Percentiles rank a stretch among this genome's conserved stretches.
Conservation (phyloP, 176 grass and related monocot genomes). For the Tillandsia fasciculata region DNA sequence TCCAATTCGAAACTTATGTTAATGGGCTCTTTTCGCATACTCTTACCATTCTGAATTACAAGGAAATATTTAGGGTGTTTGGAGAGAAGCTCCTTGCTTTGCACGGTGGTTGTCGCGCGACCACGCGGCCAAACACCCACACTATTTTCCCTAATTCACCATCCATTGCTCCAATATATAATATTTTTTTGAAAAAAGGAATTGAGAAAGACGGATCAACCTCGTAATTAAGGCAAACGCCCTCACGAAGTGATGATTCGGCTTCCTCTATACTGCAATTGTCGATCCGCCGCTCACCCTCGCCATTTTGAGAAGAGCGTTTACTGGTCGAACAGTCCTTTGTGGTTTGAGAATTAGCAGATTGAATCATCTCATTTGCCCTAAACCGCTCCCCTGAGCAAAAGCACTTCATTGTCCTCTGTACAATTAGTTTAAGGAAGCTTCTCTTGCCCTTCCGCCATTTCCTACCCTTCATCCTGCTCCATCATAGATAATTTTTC, state of each 20-base stretch:
- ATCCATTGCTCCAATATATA: too few species aligned
- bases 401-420: slow-evolving; percentile 68
- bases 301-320: slow-evolving; percentile 39
- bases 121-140: too few species aligned
- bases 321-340: slow-evolving; percentile 42
- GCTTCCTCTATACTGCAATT: slow-evolving; percentile 74
- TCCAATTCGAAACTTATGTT: too few species aligned
- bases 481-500: background rate
- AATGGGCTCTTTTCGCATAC: too few species aligned
- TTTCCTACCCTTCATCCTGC: slow-evolving; percentile 10
- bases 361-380: slow-evolving; percentile 42
- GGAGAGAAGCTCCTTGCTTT: too few species aligned
- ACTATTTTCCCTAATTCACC: too few species aligned
- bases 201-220: slow-evolving; percentile 24
- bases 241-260: slow-evolving; percentile 76
- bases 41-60: too few species aligned
- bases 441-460: background rate
- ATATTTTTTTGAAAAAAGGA: slow-evolving; percentile 7
- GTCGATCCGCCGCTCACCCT: slow-evolving; percentile 32
- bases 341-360: slow-evolving; percentile 31
- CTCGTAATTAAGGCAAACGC: slow-evolving; percentile 69
- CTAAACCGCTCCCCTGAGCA: slow-evolving; percentile 82
- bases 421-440: slow-evolving; percentile 13
- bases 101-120: too few species aligned
- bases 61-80: too few species aligned